Evolutionary conservation across 148 eudicot genomes (phyloP).

Genomic region (Polygonum aviculare): DNA sequence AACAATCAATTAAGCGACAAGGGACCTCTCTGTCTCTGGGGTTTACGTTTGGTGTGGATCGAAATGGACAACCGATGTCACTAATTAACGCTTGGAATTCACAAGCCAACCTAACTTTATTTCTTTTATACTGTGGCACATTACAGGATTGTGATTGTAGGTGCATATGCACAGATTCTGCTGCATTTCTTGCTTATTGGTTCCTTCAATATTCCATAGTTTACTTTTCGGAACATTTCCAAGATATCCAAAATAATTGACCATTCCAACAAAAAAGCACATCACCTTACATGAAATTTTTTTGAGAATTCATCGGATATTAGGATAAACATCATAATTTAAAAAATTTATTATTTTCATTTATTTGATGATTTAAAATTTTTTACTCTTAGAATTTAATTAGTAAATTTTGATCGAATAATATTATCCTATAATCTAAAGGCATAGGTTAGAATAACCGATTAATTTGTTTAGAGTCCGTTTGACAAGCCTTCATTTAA

Average conservation of each 20-base stretch:
- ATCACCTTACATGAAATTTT: neutral
- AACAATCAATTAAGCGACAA: neutral
- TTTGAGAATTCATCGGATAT: neutral
- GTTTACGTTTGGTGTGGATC: neutral
- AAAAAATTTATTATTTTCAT: too few species aligned
- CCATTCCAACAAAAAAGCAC: neutral
- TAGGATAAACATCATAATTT: too few species aligned
- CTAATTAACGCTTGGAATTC: neutral
- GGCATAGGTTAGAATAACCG: too few species aligned
- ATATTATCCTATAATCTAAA: too few species aligned
- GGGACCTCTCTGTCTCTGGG: neutral
- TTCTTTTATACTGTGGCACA: neutral
- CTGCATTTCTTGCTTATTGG: neutral
- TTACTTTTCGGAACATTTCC: neutral
- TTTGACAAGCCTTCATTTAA: too few species aligned
- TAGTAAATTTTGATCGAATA: too few species aligned
- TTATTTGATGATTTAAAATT: too few species aligned
- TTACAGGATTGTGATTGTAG: slow-evolving; percentile 4
- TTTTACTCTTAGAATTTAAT: too few species aligned
- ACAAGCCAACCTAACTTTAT: neutral
- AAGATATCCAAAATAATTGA: neutral
- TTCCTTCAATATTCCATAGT: neutral
- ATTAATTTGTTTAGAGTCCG: too few species aligned
- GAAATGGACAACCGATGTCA: neutral
- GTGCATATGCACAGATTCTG: neutral